Evolutionary conservation across 345 rosid genomes (phyloP).

Genomic region (Dovyalis caffra): DNA sequence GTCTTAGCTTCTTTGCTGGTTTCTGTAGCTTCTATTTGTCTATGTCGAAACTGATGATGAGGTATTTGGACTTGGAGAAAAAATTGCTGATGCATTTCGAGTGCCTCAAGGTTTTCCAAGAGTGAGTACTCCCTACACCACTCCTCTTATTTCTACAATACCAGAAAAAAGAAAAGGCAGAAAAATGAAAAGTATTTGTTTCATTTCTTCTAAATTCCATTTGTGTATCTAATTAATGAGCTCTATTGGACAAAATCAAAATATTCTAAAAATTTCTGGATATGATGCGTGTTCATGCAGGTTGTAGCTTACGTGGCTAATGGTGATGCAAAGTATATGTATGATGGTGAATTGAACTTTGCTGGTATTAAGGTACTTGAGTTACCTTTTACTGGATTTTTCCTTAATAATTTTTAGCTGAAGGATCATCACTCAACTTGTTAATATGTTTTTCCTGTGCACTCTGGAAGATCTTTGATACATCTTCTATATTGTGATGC

Average conservation of each 20-base stretch:
- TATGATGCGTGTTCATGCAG: background rate
- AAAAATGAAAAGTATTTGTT: too few relatives aligned
- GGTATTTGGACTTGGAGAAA: background rate
- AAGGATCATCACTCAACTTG: background rate
- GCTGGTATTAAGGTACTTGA: constrained; percentile 8
- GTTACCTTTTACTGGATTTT: background rate
- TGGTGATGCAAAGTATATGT: background rate
- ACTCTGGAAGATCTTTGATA: background rate
- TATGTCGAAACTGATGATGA: constrained; percentile 1
- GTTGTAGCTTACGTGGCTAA: background rate
- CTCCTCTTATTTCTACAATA: background rate
- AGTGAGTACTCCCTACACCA: constrained; percentile 6
- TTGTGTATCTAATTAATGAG: background rate
- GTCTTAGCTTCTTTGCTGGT: too few relatives aligned
- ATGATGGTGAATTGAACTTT: constrained; percentile 10
- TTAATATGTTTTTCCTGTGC: background rate
- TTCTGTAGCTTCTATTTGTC: constrained; percentile 25
- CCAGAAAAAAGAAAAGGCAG: background rate
- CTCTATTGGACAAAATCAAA: background rate
- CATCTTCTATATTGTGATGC: background rate
- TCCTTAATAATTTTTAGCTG: background rate
- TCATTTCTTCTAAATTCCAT: background rate
- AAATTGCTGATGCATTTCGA: constrained; percentile 13
- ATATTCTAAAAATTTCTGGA: background rate
- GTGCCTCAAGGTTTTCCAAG: constrained; percentile 1